A percentile compares a stretch with the other conserved stretches of the same genome.
Conservation (phyloP, 768 basidiomycete genomes). For the Leucocoprinus leucothites region DNA sequence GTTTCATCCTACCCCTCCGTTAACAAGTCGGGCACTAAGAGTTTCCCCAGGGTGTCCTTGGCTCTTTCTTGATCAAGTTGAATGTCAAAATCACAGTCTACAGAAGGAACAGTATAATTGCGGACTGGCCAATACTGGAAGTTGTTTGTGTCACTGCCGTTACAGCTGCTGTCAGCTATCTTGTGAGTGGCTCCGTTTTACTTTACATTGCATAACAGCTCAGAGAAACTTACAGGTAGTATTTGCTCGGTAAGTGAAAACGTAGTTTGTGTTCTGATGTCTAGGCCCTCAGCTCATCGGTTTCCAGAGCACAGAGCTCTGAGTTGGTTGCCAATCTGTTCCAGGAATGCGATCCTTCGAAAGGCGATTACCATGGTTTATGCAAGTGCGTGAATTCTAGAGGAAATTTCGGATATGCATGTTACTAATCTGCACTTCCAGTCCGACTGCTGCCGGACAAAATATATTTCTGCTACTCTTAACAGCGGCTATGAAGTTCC, state of each 20-base stretch:
- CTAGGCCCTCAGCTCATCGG: not conserved
- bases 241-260: constrained; percentile 48
- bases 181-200: constrained; percentile 35
- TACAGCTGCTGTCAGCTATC: constrained; percentile 69
- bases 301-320: constrained; percentile 61
- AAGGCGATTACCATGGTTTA: constrained; percentile 68
- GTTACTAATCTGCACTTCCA: constrained; percentile 20
- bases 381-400: constrained; percentile 60
- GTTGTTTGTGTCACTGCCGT: constrained; percentile 59
- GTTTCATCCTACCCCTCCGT: too few species aligned
- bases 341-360: constrained; percentile 72
- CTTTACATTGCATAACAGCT: not conserved
- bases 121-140: constrained; percentile 63
- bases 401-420: not conserved
- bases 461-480: constrained; percentile 66
- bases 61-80: constrained; percentile 61
- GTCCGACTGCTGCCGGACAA: constrained; percentile 62
- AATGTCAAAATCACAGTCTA: constrained; percentile 65
- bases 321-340: constrained; percentile 84
- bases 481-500: constrained; percentile 58
- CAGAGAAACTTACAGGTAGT: constrained; percentile 44
- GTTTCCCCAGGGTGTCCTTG: constrained; percentile 54
- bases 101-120: constrained; percentile 50
- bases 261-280: not conserved
- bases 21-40: not conserved